Evolutionary conservation across 179 eudicot species (phyloP), one percentile per base, ranked within the genome.

Genomic region (Beta macrorhiza): DNA sequence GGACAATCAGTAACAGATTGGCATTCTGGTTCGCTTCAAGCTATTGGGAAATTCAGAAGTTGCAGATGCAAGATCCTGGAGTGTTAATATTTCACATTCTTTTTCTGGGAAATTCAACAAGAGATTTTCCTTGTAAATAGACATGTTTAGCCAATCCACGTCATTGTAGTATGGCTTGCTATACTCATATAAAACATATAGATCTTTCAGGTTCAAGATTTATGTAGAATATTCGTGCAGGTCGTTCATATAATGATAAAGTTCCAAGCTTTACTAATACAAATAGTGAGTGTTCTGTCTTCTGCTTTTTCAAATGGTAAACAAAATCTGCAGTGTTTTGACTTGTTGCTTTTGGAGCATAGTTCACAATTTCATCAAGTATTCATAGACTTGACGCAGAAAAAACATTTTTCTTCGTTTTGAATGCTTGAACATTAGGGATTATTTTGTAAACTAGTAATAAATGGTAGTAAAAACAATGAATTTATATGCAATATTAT

Each of bases 1-100:
- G 67, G 94, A 87, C 76, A 85, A 45, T 37, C 77, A 68, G 72
- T 78, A 80, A 25, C 56, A 13, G 25, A 1, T 16, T 11, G 16
- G 37, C 63, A 19, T 22, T 6, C 13, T 37, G 74, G 53, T 69
- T 57, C 11, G n/a, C 44, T 67, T 73, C 29, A 70, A 69, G 61
- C 59, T 37, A 58, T 51, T 52, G 42, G 55, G 56, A 62, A 25
- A 67, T 62, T 69, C 20, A 5, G 72, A 44, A 42, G 78, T 67
- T 37, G 64, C 64, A 56, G 22, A 74, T 55, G 16, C 64, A 73
- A 47, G 57, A 9, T 71, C 11, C 42, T 20, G 32, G 63, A 25
- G 7, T 13, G 47, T 20, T 72, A 7, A 51, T 16, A 52, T 14
- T 51, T 47, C 29, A 29, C 45, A 25, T 37, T 22, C 6, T 65